Evolutionary conservation across 2,329 filamentous ascomycete species (phyloP).

Genomic region (Biscogniauxia sp.): DNA sequence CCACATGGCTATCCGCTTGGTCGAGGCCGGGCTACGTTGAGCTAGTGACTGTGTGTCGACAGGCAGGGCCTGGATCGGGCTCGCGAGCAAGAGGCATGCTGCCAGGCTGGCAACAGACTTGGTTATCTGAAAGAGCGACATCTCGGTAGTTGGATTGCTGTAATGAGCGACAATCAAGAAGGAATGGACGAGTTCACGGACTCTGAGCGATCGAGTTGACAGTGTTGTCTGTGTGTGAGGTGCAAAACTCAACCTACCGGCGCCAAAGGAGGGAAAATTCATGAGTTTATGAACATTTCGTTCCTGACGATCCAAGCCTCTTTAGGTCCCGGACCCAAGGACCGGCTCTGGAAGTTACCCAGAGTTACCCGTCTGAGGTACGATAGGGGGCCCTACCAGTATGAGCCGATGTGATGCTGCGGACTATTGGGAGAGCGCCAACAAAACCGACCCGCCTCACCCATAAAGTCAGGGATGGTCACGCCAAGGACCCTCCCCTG

Average conservation of each 20-base stretch:
- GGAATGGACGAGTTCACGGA: conserved; percentile 10
- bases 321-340: background rate
- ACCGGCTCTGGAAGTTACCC: background rate
- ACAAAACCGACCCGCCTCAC: background rate
- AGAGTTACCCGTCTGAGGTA: background rate
- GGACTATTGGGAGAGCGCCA: background rate
- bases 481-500: background rate
- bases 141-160: background rate
- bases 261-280: background rate
- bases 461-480: background rate
- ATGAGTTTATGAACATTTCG: background rate
- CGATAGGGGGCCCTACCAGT: background rate
- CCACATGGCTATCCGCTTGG: conserved; percentile 22
- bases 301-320: background rate
- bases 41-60: conserved; percentile 6
- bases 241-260: background rate
- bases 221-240: background rate
- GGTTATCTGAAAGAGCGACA: conserved; percentile 8
- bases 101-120: conserved; percentile 11
- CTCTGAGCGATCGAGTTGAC: background rate
- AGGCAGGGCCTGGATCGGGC: conserved; percentile 8
- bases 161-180: background rate
- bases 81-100: conserved; percentile 9
- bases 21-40: conserved; percentile 4
- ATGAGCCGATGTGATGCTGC: background rate